Conservation (phyloP, 2,329 filamentous ascomycete species). For the Nannizziopsis arthrosporioides region DNA sequence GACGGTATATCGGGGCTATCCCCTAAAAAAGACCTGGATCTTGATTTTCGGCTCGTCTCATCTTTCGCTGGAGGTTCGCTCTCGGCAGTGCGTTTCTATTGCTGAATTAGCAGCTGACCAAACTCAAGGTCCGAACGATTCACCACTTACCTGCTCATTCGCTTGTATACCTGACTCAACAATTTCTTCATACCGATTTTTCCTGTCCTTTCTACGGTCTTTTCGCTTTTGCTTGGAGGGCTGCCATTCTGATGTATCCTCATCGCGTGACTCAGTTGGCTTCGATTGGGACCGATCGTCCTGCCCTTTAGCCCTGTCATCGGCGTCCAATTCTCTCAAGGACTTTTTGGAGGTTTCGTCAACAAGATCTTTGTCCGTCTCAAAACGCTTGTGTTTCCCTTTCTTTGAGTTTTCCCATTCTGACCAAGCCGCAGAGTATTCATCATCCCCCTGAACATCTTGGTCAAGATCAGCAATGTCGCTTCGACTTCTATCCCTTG, state of each 20-base stretch:
- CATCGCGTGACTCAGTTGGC: neutral
- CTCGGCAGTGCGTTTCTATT: neutral
- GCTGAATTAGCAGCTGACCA: constrained; percentile 1
- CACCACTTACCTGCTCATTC: constrained; percentile 28
- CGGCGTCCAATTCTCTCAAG: too few relatives aligned
- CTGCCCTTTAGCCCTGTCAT: neutral
- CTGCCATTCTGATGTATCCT: neutral
- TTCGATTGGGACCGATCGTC: neutral
- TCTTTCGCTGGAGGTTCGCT: neutral
- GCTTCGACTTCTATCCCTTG: neutral
- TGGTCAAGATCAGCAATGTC: neutral
- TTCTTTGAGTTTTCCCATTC: neutral
- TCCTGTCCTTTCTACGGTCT: constrained; percentile 24
- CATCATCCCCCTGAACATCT: neutral
- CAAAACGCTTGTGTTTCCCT: neutral
- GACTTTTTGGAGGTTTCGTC: neutral
- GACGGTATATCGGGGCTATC: constrained; percentile 49
- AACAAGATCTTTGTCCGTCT: neutral
- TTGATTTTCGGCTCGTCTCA: neutral
- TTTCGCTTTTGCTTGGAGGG: constrained; percentile 18
- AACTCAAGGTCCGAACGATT: neutral
- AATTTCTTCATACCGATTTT: constrained; percentile 29
- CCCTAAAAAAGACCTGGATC: constrained; percentile 51
- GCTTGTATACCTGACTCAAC: constrained; percentile 12
- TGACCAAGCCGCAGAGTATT: too few relatives aligned